phyloP scores from a whole-genome alignment of 73 alveolate genomes.

The Symbiodinium natans region DNA sequence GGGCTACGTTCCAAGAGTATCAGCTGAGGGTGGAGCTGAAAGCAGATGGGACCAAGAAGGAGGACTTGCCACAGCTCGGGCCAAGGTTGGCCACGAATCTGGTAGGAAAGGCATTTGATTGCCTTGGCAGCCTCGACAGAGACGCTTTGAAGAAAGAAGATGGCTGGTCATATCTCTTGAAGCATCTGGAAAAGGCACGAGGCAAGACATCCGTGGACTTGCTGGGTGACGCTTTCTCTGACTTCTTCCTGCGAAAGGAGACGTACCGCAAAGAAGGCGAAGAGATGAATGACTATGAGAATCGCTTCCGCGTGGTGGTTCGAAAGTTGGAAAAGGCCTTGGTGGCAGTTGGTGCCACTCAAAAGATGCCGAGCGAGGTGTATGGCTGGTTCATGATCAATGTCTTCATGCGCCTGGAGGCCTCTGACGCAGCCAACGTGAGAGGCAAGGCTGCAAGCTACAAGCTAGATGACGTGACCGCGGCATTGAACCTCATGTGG shows the following conservation, averaged over 20 bases:
- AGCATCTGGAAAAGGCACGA: not conserved
- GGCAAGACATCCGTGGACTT: constrained; percentile 29
- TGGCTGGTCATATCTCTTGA: not conserved
- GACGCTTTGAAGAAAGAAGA: not conserved
- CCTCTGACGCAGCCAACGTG: constrained; percentile 31
- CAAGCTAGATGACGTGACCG: constrained; percentile 2
- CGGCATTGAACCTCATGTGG: constrained; percentile 18
- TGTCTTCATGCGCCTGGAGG: constrained; percentile 29
- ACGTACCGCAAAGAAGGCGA: constrained; percentile 22
- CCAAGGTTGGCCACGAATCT: constrained; percentile 35
- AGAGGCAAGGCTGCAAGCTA: not conserved
- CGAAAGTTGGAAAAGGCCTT: constrained; percentile 28
- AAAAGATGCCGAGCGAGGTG: constrained; percentile 6
- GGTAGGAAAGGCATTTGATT: constrained; percentile 2
- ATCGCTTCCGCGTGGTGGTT: not conserved
- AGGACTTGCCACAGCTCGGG: not conserved
- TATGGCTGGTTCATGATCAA: constrained; percentile 31
- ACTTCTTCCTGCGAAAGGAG: constrained; percentile 6
- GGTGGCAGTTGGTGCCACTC: not conserved
- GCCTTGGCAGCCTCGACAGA: not conserved
- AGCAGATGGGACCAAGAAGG: not conserved
- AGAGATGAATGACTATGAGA: constrained; percentile 25
- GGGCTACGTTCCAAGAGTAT: not conserved
- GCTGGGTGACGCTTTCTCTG: constrained; percentile 26
- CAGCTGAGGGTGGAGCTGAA: constrained; percentile 10